phyloP scores from a whole-genome alignment of 1,139 yeast genomes.

The Taphrina confusa region DNA sequence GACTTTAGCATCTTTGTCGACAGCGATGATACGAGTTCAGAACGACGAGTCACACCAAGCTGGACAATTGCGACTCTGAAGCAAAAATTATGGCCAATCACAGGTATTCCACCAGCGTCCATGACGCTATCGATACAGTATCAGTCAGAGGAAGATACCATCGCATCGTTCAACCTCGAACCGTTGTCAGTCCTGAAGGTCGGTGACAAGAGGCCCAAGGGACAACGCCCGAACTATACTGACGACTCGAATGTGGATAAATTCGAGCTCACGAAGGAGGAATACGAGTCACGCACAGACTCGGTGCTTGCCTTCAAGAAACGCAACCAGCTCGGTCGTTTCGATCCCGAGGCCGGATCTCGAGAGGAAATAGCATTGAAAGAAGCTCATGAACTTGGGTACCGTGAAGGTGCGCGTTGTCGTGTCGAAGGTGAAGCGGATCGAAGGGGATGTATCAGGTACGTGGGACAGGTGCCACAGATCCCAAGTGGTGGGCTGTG shows the following conservation, averaged over 20 bases:
- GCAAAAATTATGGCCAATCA: conserved; percentile 63
- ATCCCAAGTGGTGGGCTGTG: conserved; percentile 53
- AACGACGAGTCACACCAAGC: conserved; percentile 63
- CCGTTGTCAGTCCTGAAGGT: conserved; percentile 42
- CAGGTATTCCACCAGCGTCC: conserved; percentile 69
- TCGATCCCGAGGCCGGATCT: conserved; percentile 56
- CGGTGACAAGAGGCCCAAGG: conserved; percentile 48
- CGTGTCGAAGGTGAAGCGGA: conserved; percentile 50
- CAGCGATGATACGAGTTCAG: conserved; percentile 50
- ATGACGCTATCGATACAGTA: conserved; percentile 52
- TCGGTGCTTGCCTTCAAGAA: conserved; percentile 79
- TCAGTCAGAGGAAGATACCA: conserved; percentile 14
- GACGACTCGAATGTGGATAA: conserved; percentile 48
- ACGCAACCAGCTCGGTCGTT: conserved; percentile 66
- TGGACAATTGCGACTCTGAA: conserved; percentile 65
- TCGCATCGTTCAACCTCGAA: conserved; percentile 29
- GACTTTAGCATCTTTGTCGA: conserved; percentile 38
- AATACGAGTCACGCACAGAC: conserved; percentile 61
- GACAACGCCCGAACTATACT: conserved; percentile 45
- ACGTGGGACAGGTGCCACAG: conserved; percentile 65
- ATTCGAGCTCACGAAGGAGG: conserved; percentile 64
- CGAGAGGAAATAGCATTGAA: conserved; percentile 37
- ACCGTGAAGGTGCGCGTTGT: conserved; percentile 48
- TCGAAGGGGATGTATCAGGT: conserved; percentile 68
- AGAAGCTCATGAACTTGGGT: conserved; percentile 44